These are phyloP conservation scores for Gloeostereum incarnatum DNA, from an alignment of 768 basidiomycete genomes.

Conservation along the genomic window DNA sequence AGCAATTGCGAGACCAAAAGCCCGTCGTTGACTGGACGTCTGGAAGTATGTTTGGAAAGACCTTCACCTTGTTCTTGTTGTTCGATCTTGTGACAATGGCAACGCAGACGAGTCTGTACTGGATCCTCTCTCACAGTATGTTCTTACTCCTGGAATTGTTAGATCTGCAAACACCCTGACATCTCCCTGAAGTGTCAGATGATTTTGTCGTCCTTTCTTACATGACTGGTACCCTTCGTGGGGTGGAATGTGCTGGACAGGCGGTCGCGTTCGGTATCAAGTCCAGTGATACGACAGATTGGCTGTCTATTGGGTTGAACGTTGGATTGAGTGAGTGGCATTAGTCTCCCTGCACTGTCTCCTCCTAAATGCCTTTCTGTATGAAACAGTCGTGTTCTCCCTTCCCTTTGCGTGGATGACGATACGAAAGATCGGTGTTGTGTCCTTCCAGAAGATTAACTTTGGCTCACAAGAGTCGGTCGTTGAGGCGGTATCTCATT, in stretches of 20 bases:
- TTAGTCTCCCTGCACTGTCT: background rate
- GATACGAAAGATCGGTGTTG: conserved; percentile 20
- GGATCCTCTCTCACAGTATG: conserved; percentile 22
- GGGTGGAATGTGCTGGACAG: conserved; percentile 22
- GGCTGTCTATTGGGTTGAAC: conserved; percentile 23
- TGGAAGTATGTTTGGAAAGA: conserved; percentile 16
- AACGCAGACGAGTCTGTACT: conserved; percentile 21
- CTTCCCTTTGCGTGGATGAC: conserved; percentile 21
- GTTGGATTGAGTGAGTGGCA: conserved; percentile 19
- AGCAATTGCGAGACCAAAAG: conserved; percentile 17
- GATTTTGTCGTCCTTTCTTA: conserved; percentile 22
- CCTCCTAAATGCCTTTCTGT: background rate
- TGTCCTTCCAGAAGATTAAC: conserved; percentile 16
- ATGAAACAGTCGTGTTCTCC: conserved; percentile 16
- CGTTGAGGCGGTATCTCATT: conserved; percentile 2
- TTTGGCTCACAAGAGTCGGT: conserved; percentile 10
- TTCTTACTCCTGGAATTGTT: background rate
- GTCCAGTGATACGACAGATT: conserved; percentile 20
- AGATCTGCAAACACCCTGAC: background rate
- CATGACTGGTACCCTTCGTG: conserved; percentile 23
- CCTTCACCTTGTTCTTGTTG: conserved; percentile 19
- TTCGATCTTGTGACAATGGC: conserved; percentile 24
- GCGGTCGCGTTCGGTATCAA: conserved; percentile 24
- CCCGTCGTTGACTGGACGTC: conserved; percentile 25
- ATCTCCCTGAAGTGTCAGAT: conserved; percentile 16